Percentiles rank a stretch among this genome's conserved stretches.
Conservation (phyloP, 148 eudicot species). For the Simmondsia chinensis region DNA sequence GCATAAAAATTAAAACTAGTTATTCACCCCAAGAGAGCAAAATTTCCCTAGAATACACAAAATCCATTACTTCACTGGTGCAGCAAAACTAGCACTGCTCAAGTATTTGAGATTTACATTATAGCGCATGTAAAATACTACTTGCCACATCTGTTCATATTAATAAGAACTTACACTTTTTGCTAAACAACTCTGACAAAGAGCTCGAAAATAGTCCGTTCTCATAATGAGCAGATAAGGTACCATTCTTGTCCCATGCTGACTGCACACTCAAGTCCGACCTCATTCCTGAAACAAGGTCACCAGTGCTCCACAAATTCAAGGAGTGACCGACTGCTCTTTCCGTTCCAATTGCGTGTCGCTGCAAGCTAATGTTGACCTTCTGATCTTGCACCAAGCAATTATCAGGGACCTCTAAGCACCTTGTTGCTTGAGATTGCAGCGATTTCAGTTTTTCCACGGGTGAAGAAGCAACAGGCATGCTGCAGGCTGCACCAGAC, state of each 20-base stretch:
- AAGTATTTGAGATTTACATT: background rate
- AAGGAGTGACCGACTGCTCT: slow-evolving; percentile 37
- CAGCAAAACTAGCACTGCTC: background rate
- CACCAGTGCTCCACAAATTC: slow-evolving; percentile 27
- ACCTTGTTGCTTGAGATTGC: slow-evolving; percentile 27
- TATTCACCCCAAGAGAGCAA: background rate
- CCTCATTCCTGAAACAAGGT: slow-evolving; percentile 24
- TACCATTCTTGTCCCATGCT: slow-evolving; percentile 27
- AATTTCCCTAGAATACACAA: background rate
- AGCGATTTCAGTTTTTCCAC: slow-evolving; percentile 27
- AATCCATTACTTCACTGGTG: background rate
- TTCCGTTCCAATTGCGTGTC: slow-evolving; percentile 43
- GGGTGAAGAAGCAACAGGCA: slow-evolving; percentile 32
- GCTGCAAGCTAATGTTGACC: slow-evolving; percentile 27
- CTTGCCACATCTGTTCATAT: background rate
- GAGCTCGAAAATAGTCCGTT: slow-evolving; percentile 79
- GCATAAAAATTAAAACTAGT: background rate
- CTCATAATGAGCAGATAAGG: slow-evolving; percentile 38
- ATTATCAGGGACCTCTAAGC: slow-evolving; percentile 23
- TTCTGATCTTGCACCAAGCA: slow-evolving; percentile 22
- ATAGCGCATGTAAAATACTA: background rate
- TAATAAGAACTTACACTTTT: slow-evolving; percentile 43
- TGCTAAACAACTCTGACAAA: slow-evolving; percentile 51
- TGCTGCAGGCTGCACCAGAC: slow-evolving; percentile 18
- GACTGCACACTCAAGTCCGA: slow-evolving; percentile 20